Evolutionary conservation across 164 flowering plant species (phyloP), one percentile per base, ranked within the genome.

Genomic region (Hamamelis virginiana): DNA sequence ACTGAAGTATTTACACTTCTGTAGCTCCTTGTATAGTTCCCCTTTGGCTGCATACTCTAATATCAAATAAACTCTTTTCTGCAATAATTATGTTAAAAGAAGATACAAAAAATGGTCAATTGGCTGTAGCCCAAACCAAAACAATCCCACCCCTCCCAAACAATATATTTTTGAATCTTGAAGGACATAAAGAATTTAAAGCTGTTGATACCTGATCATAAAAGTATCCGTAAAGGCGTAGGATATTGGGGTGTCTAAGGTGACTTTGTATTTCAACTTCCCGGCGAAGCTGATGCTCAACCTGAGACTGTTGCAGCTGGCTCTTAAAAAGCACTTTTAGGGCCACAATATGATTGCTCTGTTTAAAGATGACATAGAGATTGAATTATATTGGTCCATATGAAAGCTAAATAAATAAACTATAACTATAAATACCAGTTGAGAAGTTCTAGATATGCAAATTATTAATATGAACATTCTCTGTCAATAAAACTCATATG

Each of bases 231-330:
- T 92, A 91, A 4, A 95, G 91, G 9, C 98, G 86, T 27, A 95
- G 62, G 12, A 95, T 92, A 60, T 95, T 92, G 4, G 97, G 91
- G 62, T 95, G 92, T 19, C 97, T 79, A 22, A 95, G 92, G 78
- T 92, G 97, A 72, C 97, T 88, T 65, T 95, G 98, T 60, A 95
- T 95, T 72, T 95, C 98, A 41, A 95, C 97, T 77, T 95, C 98
- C 33, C 98, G 75, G 1, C 97, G 89, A 28, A 95, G 95, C 82
- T 95, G 98, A 73, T 95, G 98, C 75, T 95, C 97, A 64, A 92
- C 97, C 72, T 92, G 98, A 57, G 97, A 91, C 79, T 91, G 90
- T 59, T 95, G 93, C 72, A 95, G 77, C 81, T 94, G 97, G 83
- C 83, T 84, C 84, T 95, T 95, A 59, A 95, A 95, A n/a, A 95